Conservation (phyloP, 306 rosid species). For the Pyrus betulifolia region DNA sequence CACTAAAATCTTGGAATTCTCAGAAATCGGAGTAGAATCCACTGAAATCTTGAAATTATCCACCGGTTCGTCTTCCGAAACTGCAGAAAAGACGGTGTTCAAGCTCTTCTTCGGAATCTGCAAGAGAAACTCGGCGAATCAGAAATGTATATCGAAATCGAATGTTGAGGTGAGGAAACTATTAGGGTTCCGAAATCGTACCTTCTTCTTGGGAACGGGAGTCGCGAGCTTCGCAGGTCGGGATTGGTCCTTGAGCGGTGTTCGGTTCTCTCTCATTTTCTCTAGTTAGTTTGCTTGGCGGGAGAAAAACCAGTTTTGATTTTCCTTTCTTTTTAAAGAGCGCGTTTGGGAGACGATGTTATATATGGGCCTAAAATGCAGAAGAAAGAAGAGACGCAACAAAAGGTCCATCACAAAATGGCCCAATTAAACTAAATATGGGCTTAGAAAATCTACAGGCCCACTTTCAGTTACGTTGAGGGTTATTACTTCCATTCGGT, state of each 20-base stretch:
- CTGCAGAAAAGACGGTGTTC: slow-evolving; percentile 4
- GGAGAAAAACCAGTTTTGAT: neutral
- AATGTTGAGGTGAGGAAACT: neutral
- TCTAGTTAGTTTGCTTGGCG: slow-evolving; percentile 4
- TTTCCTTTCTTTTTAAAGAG: no score
- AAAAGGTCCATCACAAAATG: no score
- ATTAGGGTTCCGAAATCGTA: neutral
- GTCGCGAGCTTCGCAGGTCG: slow-evolving; percentile 18
- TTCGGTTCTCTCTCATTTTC: slow-evolving; percentile 15
- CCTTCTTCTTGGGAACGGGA: slow-evolving; percentile 18
- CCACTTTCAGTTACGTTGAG: no score
- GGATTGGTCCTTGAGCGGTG: slow-evolving; percentile 4
- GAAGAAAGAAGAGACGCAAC: no score
- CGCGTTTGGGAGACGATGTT: neutral
- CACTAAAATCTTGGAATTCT: neutral
- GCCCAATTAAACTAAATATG: no score
- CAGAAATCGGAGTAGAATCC: neutral
- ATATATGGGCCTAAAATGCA: no score
- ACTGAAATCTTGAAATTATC: neutral
- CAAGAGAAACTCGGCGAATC: neutral
- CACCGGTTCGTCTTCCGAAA: neutral
- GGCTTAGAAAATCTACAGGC: no score
- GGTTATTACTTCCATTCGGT: no score
- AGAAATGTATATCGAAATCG: neutral
- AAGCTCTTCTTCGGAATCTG: slow-evolving; percentile 19